Base-by-base conservation (phyloP, 2,329 filamentous ascomycete species). In the Penicillium vulpinum region DNA sequence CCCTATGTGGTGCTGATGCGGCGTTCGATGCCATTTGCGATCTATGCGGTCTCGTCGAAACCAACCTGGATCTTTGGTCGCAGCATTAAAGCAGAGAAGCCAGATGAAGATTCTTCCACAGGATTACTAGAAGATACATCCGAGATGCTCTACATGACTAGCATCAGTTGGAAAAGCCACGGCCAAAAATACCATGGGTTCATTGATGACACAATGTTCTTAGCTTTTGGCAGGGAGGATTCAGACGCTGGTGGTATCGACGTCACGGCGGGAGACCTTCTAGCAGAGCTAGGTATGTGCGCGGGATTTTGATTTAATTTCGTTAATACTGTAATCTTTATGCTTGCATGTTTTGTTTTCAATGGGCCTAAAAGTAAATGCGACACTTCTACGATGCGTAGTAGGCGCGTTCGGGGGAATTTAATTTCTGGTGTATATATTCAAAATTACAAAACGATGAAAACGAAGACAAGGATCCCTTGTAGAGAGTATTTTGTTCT, bases 121-220 rank as follows among this genome's bases (percentile, higher is more conserved):
- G 48, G 5, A 24, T 41, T 24, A 31, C 48, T n/a, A 56, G 51
- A 58, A 62, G 67, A 69, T 1, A 74, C 77, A 24, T 79, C 77
- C 0, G 81, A 85, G 62, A 84, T 85, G 82, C 71, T 86, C 28
- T 86, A 85, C 58, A 73, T 85, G 0, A 85, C 82, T 0, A 81
- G 78, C 0, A 79, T 85, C 31, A 82, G 76, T 57, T 87, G 84
- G 84, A 84, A 80, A 66, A 66, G 59, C 0, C 67, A 68, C 0
- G 76, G 74, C 0, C 70, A 77, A 58, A 78, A 67, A 29, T 85
- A 86, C 59, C 80, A 85, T 62, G 84, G 84, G 0, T 84, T 80
- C 53, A 57, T 81, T 10, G 83, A 86, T 59, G 83, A 86, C 62
- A 76, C 80, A 13, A 18, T 86, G 15, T 80, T 86, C 39, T 41